These are phyloP conservation scores for Haemoproteus tartakovskyi DNA, from an alignment of 169 alveolate species.

Conservation along the genomic window DNA sequence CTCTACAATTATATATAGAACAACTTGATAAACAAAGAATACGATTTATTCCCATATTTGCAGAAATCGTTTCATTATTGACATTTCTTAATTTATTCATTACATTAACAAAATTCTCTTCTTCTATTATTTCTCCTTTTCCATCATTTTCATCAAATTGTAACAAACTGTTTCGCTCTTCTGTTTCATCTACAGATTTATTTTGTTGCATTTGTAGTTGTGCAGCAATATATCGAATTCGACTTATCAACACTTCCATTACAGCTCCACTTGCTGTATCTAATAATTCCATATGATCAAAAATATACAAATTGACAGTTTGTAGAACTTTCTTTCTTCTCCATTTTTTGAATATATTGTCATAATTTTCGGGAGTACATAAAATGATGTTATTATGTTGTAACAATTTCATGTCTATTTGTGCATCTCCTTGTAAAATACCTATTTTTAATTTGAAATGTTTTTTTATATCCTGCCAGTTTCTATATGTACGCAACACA, in stretches of 20 bases:
- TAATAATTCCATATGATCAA: conserved; percentile 92
- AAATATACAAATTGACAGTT: conserved; percentile 86
- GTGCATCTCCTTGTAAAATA: conserved; percentile 84
- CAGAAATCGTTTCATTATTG: conserved; percentile 1
- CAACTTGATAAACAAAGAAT: conserved; percentile 45
- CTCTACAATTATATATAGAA: conserved; percentile 76
- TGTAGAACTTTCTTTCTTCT: conserved; percentile 79
- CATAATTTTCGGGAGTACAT: conserved; percentile 92
- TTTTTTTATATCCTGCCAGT: conserved; percentile 10
- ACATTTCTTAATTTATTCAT: conserved; percentile 15
- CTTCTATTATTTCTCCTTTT: neutral
- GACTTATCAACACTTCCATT: conserved; percentile 91
- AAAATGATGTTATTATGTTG: conserved; percentile 81
- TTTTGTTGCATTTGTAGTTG: conserved; percentile 64
- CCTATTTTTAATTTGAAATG: conserved; percentile 37
- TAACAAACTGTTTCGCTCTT: neutral
- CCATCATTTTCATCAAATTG: neutral
- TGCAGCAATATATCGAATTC: conserved; percentile 92
- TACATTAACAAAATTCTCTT: neutral
- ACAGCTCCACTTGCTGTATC: conserved; percentile 85
- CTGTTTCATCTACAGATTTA: neutral
- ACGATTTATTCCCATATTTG: conserved; percentile 31
- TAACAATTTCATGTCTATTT: conserved; percentile 82
- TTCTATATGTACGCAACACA: conserved; percentile 22
- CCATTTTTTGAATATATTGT: conserved; percentile 91